Evolutionary conservation across 805 yeast species (phyloP), one percentile per base, ranked within the genome.

Genomic region (Priceomyces haplophilus): DNA sequence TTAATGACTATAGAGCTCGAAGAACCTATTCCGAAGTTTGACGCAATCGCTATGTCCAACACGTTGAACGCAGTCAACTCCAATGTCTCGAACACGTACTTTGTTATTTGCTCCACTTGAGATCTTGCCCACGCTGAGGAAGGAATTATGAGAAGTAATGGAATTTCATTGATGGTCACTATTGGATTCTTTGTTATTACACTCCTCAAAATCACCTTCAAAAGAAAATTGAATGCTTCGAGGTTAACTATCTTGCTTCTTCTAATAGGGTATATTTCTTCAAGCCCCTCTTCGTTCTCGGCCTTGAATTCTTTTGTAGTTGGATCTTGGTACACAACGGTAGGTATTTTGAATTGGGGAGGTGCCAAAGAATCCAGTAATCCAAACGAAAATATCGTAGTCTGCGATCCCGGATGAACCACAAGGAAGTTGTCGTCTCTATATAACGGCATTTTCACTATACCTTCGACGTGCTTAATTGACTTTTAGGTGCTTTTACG

Each of bases 311-410:
- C 67, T 53, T 49, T 61, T 48, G 55, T 64, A 43, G 21, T 54
- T 8, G 67, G 56, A 48, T 73, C 71, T 40, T 65, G 69, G 59
- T 78, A 85, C 7, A 91, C 95, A 30, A 72, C 71, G 0, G 96
- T 82, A n/a, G 96, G 95, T 21, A 89, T 70, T 43, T 79, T 79
- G 49, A 76, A 78, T 19, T 81, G 77, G 1, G 97, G 95, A 1
- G 93, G 88, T 7, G 85, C 66, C 47, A 87, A 73, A 1, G 85
- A 71, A 41, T 78, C 83, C 52, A 85, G 95, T 20, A 90, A 69
- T 2, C 97, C 97, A 58, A 86, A 82, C 51, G 85, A 85, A 21
- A 87, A 86, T 41, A 83, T 67, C 0, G 97, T 88, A 41, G 75
- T 67, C 41, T 67, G 70, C 2, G 95, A 84, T 21, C 97, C 96